phyloP scores from a whole-genome alignment of 345 rosid genomes.

The Euphorbia peplus region DNA sequence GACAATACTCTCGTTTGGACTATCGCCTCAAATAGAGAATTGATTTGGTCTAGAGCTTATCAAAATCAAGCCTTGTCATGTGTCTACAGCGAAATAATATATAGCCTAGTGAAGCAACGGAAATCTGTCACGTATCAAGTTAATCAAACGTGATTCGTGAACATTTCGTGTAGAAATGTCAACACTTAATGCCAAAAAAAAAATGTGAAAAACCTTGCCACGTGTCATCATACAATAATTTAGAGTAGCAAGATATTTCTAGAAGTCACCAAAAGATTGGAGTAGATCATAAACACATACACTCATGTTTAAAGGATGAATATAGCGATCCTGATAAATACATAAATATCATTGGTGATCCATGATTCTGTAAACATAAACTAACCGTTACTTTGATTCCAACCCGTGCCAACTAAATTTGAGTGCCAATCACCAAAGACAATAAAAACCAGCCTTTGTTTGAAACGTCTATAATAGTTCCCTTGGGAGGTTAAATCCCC shows the following conservation, averaged over 20 bases:
- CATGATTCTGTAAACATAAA: neutral
- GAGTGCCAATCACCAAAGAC: neutral
- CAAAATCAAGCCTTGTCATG: neutral
- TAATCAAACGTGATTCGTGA: too few relatives aligned
- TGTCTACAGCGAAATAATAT: too few relatives aligned
- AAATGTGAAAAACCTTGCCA: too few relatives aligned
- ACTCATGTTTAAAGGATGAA: neutral
- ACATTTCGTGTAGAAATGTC: too few relatives aligned
- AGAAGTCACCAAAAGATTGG: too few relatives aligned
- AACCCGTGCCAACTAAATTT: neutral
- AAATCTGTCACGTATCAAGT: too few relatives aligned
- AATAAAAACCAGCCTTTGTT: neutral
- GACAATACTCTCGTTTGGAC: neutral
- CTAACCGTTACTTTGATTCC: neutral
- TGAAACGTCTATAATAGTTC: neutral
- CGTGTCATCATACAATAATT: too few relatives aligned
- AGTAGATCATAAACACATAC: too few relatives aligned
- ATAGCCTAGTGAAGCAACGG: too few relatives aligned
- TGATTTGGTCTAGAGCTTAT: neutral
- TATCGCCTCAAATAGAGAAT: neutral
- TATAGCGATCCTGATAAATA: neutral
- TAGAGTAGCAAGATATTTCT: too few relatives aligned
- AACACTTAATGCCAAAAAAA: too few relatives aligned
- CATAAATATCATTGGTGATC: neutral
- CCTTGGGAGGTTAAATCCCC: too few relatives aligned